Conservation (phyloP, 345 rosid species). For the Cardamine chenopodiifolia region DNA sequence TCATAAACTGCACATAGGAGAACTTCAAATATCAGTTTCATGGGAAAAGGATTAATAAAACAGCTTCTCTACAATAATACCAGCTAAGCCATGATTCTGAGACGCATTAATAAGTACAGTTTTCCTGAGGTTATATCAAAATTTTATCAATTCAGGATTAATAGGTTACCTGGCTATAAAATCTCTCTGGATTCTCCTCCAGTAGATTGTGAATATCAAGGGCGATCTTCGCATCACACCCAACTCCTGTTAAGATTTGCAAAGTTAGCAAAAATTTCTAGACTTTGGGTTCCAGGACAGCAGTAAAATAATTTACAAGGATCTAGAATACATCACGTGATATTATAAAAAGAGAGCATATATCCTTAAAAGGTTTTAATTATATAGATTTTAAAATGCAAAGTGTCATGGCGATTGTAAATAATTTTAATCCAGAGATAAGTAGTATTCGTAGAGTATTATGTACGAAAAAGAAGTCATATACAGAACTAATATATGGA, state of each 20-base stretch:
- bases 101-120: background rate
- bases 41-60: background rate
- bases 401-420: background rate
- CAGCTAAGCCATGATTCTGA: background rate
- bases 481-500: background rate
- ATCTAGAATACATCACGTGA: background rate
- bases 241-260: conserved; percentile 57
- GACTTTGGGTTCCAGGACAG: background rate
- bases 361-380: background rate
- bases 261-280: conserved; percentile 2
- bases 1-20: conserved; percentile 71
- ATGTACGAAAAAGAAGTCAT: background rate
- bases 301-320: background rate
- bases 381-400: background rate
- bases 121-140: background rate
- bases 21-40: conserved; percentile 23
- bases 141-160: background rate
- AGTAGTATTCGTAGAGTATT: background rate
- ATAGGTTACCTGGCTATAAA: conserved; percentile 68
- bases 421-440: background rate
- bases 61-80: background rate
- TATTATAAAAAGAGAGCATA: background rate
- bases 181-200: conserved; percentile 86
- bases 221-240: conserved; percentile 95
- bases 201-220: conserved; percentile 81